Conservation (phyloP, 2,329 filamentous ascomycete species). For the Metarhizium anisopliae region DNA sequence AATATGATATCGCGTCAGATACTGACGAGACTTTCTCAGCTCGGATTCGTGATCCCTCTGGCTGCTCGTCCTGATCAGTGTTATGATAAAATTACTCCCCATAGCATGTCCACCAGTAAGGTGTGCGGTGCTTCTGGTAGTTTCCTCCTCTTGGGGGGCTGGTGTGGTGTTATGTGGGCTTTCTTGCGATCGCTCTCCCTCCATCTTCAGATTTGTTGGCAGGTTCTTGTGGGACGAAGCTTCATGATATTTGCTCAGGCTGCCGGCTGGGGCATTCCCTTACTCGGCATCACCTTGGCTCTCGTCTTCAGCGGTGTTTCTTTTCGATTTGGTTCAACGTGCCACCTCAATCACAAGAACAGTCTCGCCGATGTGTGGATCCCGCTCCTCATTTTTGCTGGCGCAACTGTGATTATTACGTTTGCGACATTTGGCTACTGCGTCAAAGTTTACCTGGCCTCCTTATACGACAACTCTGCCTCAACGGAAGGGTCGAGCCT, state of each 20-base stretch:
- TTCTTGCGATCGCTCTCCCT: constrained; percentile 85
- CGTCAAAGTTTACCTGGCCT: constrained; percentile 86
- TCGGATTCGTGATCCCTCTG: constrained; percentile 86
- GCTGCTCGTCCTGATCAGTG: constrained; percentile 73
- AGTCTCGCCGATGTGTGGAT: constrained; percentile 85
- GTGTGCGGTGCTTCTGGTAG: constrained; percentile 85
- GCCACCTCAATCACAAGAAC: constrained; percentile 87
- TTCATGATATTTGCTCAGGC: constrained; percentile 84
- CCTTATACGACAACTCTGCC: constrained; percentile 62
- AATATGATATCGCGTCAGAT: not conserved
- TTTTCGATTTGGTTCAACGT: constrained; percentile 84
- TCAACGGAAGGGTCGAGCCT: constrained; percentile 65
- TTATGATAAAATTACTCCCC: constrained; percentile 81
- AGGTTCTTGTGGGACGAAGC: constrained; percentile 74
- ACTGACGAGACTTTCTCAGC: constrained; percentile 34
- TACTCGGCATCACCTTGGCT: constrained; percentile 64
- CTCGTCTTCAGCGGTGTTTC: constrained; percentile 85
- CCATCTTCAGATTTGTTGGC: constrained; percentile 97
- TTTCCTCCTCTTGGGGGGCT: constrained; percentile 77
- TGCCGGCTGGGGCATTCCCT: constrained; percentile 76
- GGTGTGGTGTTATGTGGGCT: constrained; percentile 79
- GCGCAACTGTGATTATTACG: constrained; percentile 68
- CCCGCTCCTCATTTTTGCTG: constrained; percentile 71
- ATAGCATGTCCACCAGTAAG: constrained; percentile 76
- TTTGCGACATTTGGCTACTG: constrained; percentile 85